These are phyloP conservation scores for Babesia ovata DNA, from an alignment of 169 alveolate genomes.

Conservation along the genomic window DNA sequence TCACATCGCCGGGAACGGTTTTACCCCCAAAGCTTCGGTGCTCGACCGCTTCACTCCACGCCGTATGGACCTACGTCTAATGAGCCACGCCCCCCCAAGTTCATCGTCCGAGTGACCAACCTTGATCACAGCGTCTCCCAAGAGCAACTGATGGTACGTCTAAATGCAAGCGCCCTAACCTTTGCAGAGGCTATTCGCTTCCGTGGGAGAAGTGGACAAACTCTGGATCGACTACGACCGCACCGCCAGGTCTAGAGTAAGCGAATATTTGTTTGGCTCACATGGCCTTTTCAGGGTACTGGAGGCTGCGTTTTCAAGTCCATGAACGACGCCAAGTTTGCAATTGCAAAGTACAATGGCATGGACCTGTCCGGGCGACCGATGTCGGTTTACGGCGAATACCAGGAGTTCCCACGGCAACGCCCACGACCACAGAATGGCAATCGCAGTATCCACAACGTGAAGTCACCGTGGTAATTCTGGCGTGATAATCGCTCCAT, in stretches of 20 bases:
- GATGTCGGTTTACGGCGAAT: slow-evolving; percentile 56
- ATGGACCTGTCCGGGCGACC: slow-evolving; percentile 37
- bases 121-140: slow-evolving; percentile 57
- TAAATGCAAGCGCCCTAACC: no score
- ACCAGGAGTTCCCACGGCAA: neutral
- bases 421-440: neutral
- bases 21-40: no score
- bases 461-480: slow-evolving; percentile 24
- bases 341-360: slow-evolving; percentile 70
- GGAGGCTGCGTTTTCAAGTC: slow-evolving; percentile 74
- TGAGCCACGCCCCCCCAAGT: slow-evolving; percentile 12
- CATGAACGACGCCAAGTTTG: slow-evolving; percentile 72
- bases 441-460: slow-evolving; percentile 2
- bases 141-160: slow-evolving; percentile 54
- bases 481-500: neutral
- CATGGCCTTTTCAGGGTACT: slow-evolving; percentile 68
- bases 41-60: neutral
- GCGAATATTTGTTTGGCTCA: slow-evolving; percentile 18
- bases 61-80: neutral
- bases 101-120: slow-evolving; percentile 57
- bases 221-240: slow-evolving; percentile 78
- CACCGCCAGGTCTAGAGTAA: slow-evolving; percentile 82
- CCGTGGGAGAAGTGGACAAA: slow-evolving; percentile 75
- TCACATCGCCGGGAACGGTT: no score
- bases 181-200: slow-evolving; percentile 65